Percentiles rank a stretch among this genome's conserved stretches.
phyloP scores from a whole-genome alignment of 345 rosid species.

The Dimocarpus longan region DNA sequence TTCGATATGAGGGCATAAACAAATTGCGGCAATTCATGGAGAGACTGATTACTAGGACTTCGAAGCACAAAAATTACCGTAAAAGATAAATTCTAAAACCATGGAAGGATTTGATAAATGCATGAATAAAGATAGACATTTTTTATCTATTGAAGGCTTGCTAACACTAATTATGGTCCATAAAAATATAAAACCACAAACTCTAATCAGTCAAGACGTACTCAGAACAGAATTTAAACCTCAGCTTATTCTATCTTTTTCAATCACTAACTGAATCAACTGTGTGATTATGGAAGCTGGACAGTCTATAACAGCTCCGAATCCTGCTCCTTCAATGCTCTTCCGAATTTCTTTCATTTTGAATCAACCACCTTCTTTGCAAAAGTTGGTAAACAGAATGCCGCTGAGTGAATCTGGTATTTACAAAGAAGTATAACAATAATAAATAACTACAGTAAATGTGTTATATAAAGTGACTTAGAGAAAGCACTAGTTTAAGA shows the following conservation, averaged over 20 bases:
- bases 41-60: not conserved
- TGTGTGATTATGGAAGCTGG: constrained; percentile 10
- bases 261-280: constrained; percentile 15
- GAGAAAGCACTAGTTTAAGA: not conserved
- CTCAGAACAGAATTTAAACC: constrained; percentile 16
- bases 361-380: constrained; percentile 87
- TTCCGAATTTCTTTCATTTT: constrained; percentile 32
- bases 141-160: not conserved
- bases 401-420: constrained; percentile 85
- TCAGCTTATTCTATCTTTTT: constrained; percentile 27
- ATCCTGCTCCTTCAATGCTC: constrained; percentile 3
- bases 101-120: constrained; percentile 3
- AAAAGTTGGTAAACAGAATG: constrained; percentile 91
- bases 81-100: not conserved
- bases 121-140: not conserved
- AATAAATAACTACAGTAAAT: not conserved
- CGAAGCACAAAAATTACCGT: not conserved
- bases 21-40: too few species aligned
- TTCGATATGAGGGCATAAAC: too few species aligned
- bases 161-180: constrained; percentile 8
- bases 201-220: constrained; percentile 11
- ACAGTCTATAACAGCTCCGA: constrained; percentile 11
- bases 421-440: not conserved
- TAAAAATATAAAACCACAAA: constrained; percentile 13
- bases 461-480: not conserved